Conservation (phyloP, 441 rosid species). For the Syzygium syzygioides region DNA sequence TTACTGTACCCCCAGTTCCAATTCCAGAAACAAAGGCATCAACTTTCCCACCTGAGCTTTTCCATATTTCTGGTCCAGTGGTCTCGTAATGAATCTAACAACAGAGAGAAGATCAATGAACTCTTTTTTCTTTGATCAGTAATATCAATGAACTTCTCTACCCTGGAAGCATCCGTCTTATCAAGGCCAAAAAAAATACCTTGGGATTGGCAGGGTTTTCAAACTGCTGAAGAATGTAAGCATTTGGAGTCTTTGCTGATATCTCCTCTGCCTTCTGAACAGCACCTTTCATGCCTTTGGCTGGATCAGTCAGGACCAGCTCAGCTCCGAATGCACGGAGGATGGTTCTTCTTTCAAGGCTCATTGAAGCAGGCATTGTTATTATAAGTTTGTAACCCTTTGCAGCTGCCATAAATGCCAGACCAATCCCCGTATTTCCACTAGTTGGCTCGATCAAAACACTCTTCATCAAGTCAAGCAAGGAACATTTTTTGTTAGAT, state of each 20-base stretch:
- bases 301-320: constrained; percentile 10
- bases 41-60: constrained; percentile 5
- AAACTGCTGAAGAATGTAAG: constrained; percentile 13
- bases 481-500: neutral
- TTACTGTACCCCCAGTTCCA: constrained; percentile 10
- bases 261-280: constrained; percentile 9
- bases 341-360: constrained; percentile 14
- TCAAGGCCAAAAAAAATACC: neutral
- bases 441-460: constrained; percentile 12
- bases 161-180: neutral
- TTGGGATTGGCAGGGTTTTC: constrained; percentile 16
- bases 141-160: neutral
- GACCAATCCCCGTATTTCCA: constrained; percentile 13
- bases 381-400: constrained; percentile 13
- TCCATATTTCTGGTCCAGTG: constrained; percentile 15
- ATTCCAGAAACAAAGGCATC: constrained; percentile 14
- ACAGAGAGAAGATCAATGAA: neutral
- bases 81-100: constrained; percentile 14
- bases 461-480: neutral
- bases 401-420: constrained; percentile 13
- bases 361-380: constrained; percentile 11
- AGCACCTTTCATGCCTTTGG: constrained; percentile 13
- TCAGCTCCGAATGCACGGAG: constrained; percentile 16
- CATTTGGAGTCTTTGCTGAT: constrained; percentile 4
- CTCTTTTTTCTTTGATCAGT: neutral